Percentiles rank a stretch among this genome's conserved stretches.
Conservation (phyloP, 164 flowering plant species). For the Sedum album region DNA sequence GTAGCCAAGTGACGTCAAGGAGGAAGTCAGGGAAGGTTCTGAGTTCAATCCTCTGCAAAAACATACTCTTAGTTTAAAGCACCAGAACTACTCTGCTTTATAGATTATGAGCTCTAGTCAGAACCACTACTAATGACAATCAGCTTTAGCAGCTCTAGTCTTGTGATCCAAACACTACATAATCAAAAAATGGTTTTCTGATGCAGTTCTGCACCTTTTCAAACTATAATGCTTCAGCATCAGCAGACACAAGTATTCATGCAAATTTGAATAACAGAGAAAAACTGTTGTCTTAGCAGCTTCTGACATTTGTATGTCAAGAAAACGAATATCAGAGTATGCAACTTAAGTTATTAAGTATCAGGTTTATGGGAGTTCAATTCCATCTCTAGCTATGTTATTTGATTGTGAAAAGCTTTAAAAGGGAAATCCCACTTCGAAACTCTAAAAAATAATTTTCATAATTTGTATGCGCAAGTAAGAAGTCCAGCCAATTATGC, state of each 20-base stretch:
- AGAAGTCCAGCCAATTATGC: constrained; percentile 23
- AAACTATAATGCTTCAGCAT: neutral
- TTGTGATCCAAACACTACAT: too few species aligned
- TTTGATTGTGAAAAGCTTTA: constrained; percentile 11
- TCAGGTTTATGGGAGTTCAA: neutral
- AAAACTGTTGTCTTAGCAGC: neutral
- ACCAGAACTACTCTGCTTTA: too few species aligned
- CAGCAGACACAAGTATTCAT: neutral
- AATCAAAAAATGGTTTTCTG: neutral
- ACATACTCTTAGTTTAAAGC: too few species aligned
- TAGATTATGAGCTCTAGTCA: too few species aligned
- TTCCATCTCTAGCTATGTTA: neutral
- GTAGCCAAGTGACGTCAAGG: too few species aligned
- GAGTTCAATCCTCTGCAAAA: too few species aligned
- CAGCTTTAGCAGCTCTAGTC: too few species aligned
- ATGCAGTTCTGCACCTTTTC: neutral
- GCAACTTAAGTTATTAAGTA: neutral
- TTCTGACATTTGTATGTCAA: neutral
- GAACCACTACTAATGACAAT: too few species aligned
- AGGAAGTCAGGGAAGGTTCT: too few species aligned
- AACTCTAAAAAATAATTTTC: constrained; percentile 20
- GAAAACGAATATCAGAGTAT: neutral
- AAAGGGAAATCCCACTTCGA: constrained; percentile 1
- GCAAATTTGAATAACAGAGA: neutral
- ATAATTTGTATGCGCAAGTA: too few species aligned